Evolutionary conservation across 495 filamentous ascomycete genomes (phyloP).

Genomic region (Lasiosphaeria miniovina): DNA sequence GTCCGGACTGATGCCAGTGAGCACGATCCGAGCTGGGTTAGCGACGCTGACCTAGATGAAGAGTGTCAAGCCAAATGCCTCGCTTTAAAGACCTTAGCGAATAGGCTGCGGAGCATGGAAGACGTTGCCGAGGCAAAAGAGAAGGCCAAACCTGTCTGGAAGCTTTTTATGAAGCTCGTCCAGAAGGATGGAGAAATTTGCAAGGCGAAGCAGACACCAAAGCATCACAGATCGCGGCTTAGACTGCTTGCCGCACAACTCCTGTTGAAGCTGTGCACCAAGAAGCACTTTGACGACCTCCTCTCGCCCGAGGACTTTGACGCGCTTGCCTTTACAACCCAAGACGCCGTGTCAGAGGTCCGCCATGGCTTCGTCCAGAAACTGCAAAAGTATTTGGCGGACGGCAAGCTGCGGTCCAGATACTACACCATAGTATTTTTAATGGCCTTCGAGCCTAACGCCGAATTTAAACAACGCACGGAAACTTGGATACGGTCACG

Average conservation of each 20-base stretch:
- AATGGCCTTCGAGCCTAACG: slow-evolving; percentile 80
- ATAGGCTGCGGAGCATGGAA: slow-evolving; percentile 68
- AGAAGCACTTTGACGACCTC: slow-evolving; percentile 70
- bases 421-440: slow-evolving; percentile 89
- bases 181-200: slow-evolving; percentile 73
- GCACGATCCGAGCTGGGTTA: slow-evolving; percentile 61
- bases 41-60: slow-evolving; percentile 66
- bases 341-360: slow-evolving; percentile 71
- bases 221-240: slow-evolving; percentile 69
- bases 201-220: slow-evolving; percentile 68
- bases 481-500: slow-evolving; percentile 88
- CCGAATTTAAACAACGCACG: slow-evolving; percentile 63
- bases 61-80: slow-evolving; percentile 82
- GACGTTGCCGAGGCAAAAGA: slow-evolving; percentile 60
- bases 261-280: slow-evolving; percentile 77
- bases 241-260: slow-evolving; percentile 79
- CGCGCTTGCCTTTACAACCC: slow-evolving; percentile 69
- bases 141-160: slow-evolving; percentile 66
- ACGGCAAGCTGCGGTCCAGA: slow-evolving; percentile 62
- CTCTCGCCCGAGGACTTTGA: slow-evolving; percentile 74
- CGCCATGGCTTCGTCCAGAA: slow-evolving; percentile 74
- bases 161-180: slow-evolving; percentile 72
- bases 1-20: slow-evolving; percentile 55
- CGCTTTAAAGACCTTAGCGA: slow-evolving; percentile 86
- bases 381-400: slow-evolving; percentile 80